Percentiles rank a stretch among this genome's conserved stretches.
Evolutionary conservation across 495 filamentous ascomycete species (phyloP).

Genomic region (Darksidea phi): DNA sequence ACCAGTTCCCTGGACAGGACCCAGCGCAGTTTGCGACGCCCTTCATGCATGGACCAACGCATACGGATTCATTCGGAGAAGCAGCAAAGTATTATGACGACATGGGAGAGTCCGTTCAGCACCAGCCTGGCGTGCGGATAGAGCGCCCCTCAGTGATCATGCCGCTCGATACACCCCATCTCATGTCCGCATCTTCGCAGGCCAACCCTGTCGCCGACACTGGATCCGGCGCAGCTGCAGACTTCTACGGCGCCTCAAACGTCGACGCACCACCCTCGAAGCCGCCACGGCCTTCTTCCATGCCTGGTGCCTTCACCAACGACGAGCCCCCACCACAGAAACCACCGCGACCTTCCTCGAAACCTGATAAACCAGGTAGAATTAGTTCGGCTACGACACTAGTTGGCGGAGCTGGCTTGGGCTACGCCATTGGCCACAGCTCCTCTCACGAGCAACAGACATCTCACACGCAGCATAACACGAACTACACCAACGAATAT

Average conservation of each 20-base stretch:
- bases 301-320: constrained; percentile 31
- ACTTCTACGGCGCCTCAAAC: constrained; percentile 38
- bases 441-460: constrained; percentile 12
- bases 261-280: constrained; percentile 3
- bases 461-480: too few relatives aligned
- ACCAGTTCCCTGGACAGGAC: constrained; percentile 62
- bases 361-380: constrained; percentile 26
- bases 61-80: constrained; percentile 49
- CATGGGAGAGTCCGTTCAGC: constrained; percentile 60
- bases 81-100: constrained; percentile 68
- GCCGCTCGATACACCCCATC: constrained; percentile 44
- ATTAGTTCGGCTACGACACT: constrained; percentile 26
- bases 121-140: constrained; percentile 60
- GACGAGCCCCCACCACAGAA: constrained; percentile 21
- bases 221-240: constrained; percentile 44
- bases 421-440: constrained; percentile 35
- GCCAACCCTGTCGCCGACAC: constrained; percentile 42
- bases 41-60: constrained; percentile 48
- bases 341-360: constrained; percentile 31
- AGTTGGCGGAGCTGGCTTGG: constrained; percentile 37
- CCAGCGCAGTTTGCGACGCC: constrained; percentile 48
- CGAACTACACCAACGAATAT: too few relatives aligned
- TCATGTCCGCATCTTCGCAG: constrained; percentile 38
- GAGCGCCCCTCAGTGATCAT: constrained; percentile 54
- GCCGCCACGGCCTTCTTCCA: constrained; percentile 14